A percentile compares a stretch with the other conserved stretches of the same genome.
These are phyloP conservation scores for Diaporthe sp. DNA, from an alignment of 2,329 filamentous ascomycete genomes.

Conservation along the genomic window DNA sequence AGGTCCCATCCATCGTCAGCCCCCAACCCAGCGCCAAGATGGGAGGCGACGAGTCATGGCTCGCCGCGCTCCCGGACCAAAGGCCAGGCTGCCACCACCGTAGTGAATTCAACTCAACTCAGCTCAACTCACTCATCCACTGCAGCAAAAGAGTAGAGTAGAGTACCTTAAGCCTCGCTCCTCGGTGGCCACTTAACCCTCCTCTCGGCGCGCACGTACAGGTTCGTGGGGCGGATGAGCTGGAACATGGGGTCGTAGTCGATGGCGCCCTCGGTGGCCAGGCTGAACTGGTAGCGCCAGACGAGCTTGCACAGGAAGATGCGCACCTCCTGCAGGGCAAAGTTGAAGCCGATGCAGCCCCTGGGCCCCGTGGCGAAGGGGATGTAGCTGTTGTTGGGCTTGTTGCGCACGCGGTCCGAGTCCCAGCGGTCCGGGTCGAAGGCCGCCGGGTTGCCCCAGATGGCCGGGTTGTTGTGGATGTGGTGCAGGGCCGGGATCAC, in stretches of 20 bases:
- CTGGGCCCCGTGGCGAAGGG: conserved; percentile 72
- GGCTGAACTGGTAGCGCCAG: conserved; percentile 69
- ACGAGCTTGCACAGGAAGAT: conserved; percentile 70
- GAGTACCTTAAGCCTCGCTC: conserved; percentile 20
- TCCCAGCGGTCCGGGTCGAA: conserved; percentile 75
- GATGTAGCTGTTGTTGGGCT: conserved; percentile 66
- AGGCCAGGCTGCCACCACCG: background rate
- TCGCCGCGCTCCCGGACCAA: background rate
- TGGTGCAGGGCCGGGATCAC: conserved; percentile 67
- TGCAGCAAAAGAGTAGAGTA: background rate
- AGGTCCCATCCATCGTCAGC: background rate
- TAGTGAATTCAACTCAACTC: background rate
- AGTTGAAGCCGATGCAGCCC: conserved; percentile 76
- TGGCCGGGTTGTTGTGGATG: conserved; percentile 65
- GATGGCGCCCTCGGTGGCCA: conserved; percentile 64
- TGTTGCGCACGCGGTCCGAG: conserved; percentile 64
- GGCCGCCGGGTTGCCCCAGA: conserved; percentile 70
- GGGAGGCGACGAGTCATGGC: background rate
- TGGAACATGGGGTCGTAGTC: conserved; percentile 74
- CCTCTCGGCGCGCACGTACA: conserved; percentile 65
- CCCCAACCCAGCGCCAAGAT: background rate
- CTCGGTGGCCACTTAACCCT: conserved; percentile 62
- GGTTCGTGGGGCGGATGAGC: conserved; percentile 68
- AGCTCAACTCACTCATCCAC: background rate
- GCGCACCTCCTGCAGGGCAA: conserved; percentile 73